Evolutionary conservation across 176 grass and related monocot genomes (phyloP), one percentile per base, ranked within the genome.

Genomic region (Saccharum spontaneum): DNA sequence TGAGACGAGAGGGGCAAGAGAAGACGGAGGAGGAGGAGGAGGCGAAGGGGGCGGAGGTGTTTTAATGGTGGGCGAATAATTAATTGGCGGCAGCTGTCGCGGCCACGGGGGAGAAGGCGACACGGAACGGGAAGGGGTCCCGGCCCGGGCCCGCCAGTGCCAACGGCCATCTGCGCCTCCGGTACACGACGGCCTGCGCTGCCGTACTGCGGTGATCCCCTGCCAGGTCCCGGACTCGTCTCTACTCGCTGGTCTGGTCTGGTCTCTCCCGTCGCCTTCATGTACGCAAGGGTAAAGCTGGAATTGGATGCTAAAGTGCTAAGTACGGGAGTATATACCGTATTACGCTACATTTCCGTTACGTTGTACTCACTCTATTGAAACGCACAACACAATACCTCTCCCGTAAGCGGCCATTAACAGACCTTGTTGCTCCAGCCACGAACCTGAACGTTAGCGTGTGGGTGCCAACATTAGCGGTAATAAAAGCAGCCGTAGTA

Each of bases 21-120:
- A 0, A 20, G 30, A 24, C 10, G 52, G 52, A 3, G 61, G n/a
- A 10, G 26, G 12, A 22, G 40, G 45, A 8, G 34, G 18, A 3
- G 38, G 77, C 7, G 34, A 17, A 0, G 1, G 18, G 5, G 59
- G 76, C 50, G 89, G 85, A 22, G 85, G 75, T 33, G 89, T 59
- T 90, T 91, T 91, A 91, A 91, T 87, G 85, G 76, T 44, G n/a
- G 28, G 3, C 31, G 85, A 91, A 76, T 91, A 87, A 87, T 91
- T 91, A 84, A 91, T 87, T 75, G 63, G 85, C 81, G 76, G 89
- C 89, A 91, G 89, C 89, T 90, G 86, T 88, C 73, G 65, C 80
- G 50, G 65, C 82, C 73, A 31, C 73, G 40, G 65, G 40, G 80
- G 34, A 84, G 89, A 87, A 90, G 74, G 55, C 80, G 75, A 90